Conservation (phyloP, 768 basidiomycete species). For the Lyophyllum shimeji region DNA sequence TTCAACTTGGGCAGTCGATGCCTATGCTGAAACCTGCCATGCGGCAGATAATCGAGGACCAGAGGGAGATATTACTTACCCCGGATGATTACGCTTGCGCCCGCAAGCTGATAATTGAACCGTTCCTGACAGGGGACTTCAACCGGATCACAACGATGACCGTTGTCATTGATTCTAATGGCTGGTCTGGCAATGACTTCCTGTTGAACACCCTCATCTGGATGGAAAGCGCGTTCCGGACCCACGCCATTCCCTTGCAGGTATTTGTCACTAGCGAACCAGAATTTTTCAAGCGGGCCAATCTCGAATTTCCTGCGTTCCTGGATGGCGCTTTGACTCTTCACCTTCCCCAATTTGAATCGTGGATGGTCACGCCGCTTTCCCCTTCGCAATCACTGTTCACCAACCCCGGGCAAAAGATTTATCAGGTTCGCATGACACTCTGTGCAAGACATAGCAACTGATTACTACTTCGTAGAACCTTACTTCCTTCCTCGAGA, state of each 20-base stretch:
- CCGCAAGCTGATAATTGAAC: constrained; percentile 15
- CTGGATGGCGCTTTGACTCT: constrained; percentile 16
- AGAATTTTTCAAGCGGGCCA: constrained; percentile 15
- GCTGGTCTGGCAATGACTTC: constrained; percentile 11
- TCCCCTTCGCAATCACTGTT: constrained; percentile 11
- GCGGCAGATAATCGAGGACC: constrained; percentile 17
- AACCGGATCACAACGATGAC: constrained; percentile 12
- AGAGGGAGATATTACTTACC: constrained; percentile 13
- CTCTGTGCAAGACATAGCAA: background rate
- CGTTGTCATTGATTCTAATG: constrained; percentile 16
- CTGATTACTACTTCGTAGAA: constrained; percentile 1
- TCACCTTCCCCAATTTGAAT: constrained; percentile 15
- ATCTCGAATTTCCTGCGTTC: constrained; percentile 12
- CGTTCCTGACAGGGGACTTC: constrained; percentile 15
- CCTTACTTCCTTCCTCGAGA: constrained; percentile 13
- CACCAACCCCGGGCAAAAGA: constrained; percentile 12
- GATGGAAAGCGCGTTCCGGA: constrained; percentile 15
- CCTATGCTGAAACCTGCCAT: constrained; percentile 15
- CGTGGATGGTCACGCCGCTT: constrained; percentile 10
- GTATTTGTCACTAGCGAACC: constrained; percentile 17
- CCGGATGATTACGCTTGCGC: constrained; percentile 11
- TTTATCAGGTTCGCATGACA: constrained; percentile 8
- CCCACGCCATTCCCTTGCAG: constrained; percentile 16
- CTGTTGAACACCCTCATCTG: constrained; percentile 13
- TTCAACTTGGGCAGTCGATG: constrained; percentile 16